These are phyloP conservation scores for Penicillium olsonii DNA, from an alignment of 2,329 filamentous ascomycete species.

Conservation along the genomic window DNA sequence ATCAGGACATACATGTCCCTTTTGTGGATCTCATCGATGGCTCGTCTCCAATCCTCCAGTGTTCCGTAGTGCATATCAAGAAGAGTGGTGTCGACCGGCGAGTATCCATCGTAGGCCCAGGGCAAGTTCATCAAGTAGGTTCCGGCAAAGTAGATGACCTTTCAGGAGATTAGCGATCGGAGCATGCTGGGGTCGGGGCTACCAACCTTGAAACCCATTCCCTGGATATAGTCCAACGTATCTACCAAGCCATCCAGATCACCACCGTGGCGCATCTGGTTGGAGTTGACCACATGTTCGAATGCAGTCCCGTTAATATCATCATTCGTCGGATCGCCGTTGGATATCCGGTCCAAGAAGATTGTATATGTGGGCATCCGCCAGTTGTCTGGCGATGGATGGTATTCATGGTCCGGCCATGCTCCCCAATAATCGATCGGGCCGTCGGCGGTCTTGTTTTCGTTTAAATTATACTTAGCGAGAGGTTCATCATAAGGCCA, in stretches of 20 bases:
- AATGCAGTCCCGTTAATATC: constrained; percentile 47
- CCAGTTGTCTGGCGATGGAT: constrained; percentile 61
- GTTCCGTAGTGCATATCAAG: constrained; percentile 65
- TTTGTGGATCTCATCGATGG: constrained; percentile 61
- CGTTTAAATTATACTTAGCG: constrained; percentile 62
- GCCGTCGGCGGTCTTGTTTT: constrained; percentile 55
- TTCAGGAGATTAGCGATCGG: constrained; percentile 6
- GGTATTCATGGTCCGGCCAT: constrained; percentile 54
- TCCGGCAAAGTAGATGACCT: constrained; percentile 64
- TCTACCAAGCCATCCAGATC: constrained; percentile 60
- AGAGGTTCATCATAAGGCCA: constrained; percentile 54
- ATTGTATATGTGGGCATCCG: constrained; percentile 67
- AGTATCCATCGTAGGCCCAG: constrained; percentile 64
- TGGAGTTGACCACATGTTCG: constrained; percentile 62
- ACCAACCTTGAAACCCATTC: constrained; percentile 63
- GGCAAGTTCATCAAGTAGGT: constrained; percentile 65
- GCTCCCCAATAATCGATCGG: constrained; percentile 60
- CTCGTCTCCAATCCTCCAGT: constrained; percentile 59
- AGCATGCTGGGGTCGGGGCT: not conserved
- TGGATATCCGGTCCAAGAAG: constrained; percentile 64
- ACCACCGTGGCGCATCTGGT: constrained; percentile 65
- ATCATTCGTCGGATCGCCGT: constrained; percentile 65
- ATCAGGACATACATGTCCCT: constrained; percentile 66
- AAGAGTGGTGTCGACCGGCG: constrained; percentile 62
- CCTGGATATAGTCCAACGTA: constrained; percentile 64